Conservation (phyloP, 345 rosid genomes). For the Citrus maxima region DNA sequence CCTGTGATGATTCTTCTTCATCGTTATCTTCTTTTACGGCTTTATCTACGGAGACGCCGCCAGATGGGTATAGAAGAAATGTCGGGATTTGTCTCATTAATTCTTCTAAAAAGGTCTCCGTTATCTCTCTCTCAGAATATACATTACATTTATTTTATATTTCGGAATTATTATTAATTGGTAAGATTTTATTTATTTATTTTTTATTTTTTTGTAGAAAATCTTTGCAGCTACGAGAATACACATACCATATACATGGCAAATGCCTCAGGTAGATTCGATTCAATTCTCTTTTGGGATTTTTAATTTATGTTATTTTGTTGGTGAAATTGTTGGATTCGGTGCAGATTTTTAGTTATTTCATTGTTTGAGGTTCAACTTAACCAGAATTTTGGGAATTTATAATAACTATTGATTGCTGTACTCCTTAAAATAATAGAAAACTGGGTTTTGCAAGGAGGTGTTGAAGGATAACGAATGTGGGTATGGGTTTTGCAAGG, state of each 20-base stretch:
- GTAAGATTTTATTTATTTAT: not conserved
- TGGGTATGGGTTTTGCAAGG: too few relatives aligned
- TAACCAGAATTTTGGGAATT: not conserved
- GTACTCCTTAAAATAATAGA: not conserved
- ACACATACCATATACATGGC: slow-evolving; percentile 70
- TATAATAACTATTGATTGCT: not conserved
- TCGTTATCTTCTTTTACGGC: slow-evolving; percentile 23
- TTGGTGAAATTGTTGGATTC: not conserved
- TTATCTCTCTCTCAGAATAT: not conserved
- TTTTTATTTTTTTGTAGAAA: slow-evolving; percentile 29
- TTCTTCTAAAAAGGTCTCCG: slow-evolving; percentile 55
- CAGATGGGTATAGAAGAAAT: slow-evolving; percentile 71
- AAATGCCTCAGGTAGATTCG: slow-evolving; percentile 71
- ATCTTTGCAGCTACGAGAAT: slow-evolving; percentile 72
- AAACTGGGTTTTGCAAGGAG: not conserved
- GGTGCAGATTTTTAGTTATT: not conserved
- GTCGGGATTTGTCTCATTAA: slow-evolving; percentile 73
- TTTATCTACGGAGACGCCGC: slow-evolving; percentile 51
- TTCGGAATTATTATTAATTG: not conserved
- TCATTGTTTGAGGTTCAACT: not conserved
- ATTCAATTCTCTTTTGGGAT: not conserved
- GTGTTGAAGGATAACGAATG: too few relatives aligned
- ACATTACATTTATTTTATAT: not conserved
- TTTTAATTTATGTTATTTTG: not conserved
- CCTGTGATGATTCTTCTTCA: slow-evolving; percentile 5